Evolutionary conservation across 1,139 yeast genomes (phyloP), one percentile per base, ranked within the genome.

Genomic region (Blastobotrys capitulatus): DNA sequence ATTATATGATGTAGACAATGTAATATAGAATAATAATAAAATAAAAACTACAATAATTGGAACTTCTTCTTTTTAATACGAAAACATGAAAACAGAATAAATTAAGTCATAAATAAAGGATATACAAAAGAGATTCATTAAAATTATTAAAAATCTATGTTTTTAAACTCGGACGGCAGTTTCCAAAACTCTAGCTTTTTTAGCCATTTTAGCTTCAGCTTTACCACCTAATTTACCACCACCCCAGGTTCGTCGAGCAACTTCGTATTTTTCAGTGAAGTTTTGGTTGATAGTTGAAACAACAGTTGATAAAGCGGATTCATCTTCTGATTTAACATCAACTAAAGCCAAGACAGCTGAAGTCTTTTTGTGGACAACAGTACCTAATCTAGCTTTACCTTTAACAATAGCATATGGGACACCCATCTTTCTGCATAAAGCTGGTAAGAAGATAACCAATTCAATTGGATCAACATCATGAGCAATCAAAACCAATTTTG

Each of bases 381-480:
- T 86, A 66, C 97, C 97, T 70, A 90, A 84, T 83, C 97, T 88
- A 62, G 97, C 96, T 85, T 89, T 90, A 76, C 97, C 97, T 83
- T 90, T 90, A 69, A 90, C 88, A 71, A 90, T 86, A 64, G 97
- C 97, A 80, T 89, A 90, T 73, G 97, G 97, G 63, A 92, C 89
- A 77, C 97, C 97, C 94, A 90, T 83, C 85, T 90, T 90, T 80
- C 92, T 87, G 81, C 97, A 90, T 71, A 90, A 83, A 75, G 97
- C 97, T 72, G 97, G 97, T 65, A 90, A 79, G 84, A 86, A 90
- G 64, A 90, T 79, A 65, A 90, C 97, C 72, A 90, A 81, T 78
- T 90, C 97, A 71, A 90, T 87, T 73, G 97, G 97, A 81, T 90
- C 97, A 69, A 90, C 97, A 68, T 90, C 97, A 79, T 90, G 85